Base-by-base conservation (phyloP, 768 basidiomycete genomes). In the Rickenella mellea region DNA sequence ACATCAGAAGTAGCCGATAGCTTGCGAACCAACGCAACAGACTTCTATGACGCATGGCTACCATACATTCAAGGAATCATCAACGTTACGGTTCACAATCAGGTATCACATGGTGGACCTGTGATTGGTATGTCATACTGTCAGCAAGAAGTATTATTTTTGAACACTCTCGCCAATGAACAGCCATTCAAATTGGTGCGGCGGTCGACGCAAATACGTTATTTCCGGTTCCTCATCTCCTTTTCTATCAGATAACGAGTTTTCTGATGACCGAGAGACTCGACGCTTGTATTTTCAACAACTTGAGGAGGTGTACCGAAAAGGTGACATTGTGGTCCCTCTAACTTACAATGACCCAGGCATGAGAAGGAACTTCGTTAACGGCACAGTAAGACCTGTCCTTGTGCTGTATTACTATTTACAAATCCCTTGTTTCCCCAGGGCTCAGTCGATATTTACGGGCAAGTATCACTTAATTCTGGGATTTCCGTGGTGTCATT, bases 361-460 rank as follows among this genome's bases (percentile, higher is more conserved):
- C 2, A 52, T 69, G 56, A 66, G 64, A 3, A 52, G 54, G 41
- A 81, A 80, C 46, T 88, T 81, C 51, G 71, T 83, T 43, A 80
- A 78, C 26, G 84, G 85, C 17, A 80, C 78, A 19, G 80, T 80
- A 51, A 47, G 72, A 39, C 27, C 12, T 14, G 24, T n/a, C 24
- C 24, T 17, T 36, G 15, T 6, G 2, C 15, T 19, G 9, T 5
- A 10, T 15, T 15, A 30, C 19, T 17, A 17, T 36, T 3, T 11
- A 36, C 12, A 36, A 15, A 12, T 36, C 11, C 9, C 15, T 22
- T 36, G 33, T 4, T 36, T 31, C 31, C 28, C 10, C 46, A 78
- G 74, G 83, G 83, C 8, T 74, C 83, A 10, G 83, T 83, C 4
- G 84, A 88, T 55, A 71, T 84, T 25, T 80, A 84, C 50, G 84